Percentiles rank a stretch among this genome's conserved stretches.
Conservation (phyloP, 306 rosid genomes). For the Styphnolobium japonicum region DNA sequence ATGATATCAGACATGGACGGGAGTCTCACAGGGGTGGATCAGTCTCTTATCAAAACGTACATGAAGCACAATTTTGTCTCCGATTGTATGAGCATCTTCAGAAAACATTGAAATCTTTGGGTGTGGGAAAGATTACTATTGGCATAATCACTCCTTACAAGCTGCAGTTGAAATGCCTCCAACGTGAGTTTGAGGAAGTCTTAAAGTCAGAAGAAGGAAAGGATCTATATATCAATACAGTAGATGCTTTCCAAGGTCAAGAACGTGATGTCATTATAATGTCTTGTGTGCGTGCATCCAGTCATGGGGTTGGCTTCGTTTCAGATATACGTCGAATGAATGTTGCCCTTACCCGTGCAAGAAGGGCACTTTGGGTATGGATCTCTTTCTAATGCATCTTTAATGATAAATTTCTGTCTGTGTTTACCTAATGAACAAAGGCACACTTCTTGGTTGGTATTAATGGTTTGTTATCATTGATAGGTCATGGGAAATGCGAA, state of each 20-base stretch:
- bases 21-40: conserved; percentile 99
- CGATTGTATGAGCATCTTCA: conserved; percentile 87
- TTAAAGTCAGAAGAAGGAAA: conserved; percentile 93
- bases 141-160: conserved; percentile 98
- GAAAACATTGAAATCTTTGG: conserved; percentile 60
- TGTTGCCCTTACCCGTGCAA: conserved; percentile 98
- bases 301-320: conserved; percentile 94
- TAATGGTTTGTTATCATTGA: conserved; percentile 22
- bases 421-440: not conserved
- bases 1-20: conserved; percentile 89
- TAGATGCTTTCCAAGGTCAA: conserved; percentile 99
- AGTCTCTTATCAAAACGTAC: conserved; percentile 83
- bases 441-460: not conserved
- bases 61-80: conserved; percentile 93
- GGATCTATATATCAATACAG: conserved; percentile 89
- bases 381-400: conserved; percentile 5
- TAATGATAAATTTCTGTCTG: not conserved
- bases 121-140: conserved; percentile 66
- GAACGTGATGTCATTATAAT: conserved; percentile 96
- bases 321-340: conserved; percentile 96
- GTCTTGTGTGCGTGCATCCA: conserved; percentile 98
- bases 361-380: conserved; percentile 94
- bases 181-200: conserved; percentile 87
- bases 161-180: conserved; percentile 95
- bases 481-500: conserved; percentile 97